Evolutionary conservation across 345 rosid genomes (phyloP).

Genomic region (Euphorbia tirucalli): DNA sequence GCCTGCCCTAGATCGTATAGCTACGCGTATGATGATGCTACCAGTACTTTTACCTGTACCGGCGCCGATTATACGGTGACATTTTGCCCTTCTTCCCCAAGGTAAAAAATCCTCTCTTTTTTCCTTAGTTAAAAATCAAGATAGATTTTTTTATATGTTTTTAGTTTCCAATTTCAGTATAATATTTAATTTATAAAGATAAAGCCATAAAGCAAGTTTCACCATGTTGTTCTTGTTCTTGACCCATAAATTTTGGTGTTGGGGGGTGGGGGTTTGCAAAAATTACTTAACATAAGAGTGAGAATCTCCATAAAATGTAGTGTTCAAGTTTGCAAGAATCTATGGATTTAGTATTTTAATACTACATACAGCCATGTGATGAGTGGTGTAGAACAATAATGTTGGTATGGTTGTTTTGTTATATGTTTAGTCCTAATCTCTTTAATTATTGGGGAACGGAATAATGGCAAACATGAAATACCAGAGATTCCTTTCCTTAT

Average conservation of each 20-base stretch:
- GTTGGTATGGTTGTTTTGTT: background rate
- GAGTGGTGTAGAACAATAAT: background rate
- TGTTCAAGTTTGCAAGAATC: background rate
- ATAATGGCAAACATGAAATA: constrained; percentile 13
- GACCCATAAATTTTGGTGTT: too few species aligned
- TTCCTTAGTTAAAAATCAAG: too few species aligned
- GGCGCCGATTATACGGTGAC: constrained; percentile 89
- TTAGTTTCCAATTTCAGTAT: background rate
- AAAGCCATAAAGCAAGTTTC: too few species aligned
- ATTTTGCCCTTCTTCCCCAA: constrained; percentile 88
- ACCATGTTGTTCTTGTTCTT: too few species aligned
- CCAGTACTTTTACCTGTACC: constrained; percentile 86
- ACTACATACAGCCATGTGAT: background rate
- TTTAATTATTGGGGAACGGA: background rate
- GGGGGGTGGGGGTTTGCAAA: too few species aligned
- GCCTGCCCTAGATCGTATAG: constrained; percentile 94
- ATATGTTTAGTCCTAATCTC: background rate
- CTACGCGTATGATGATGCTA: constrained; percentile 89
- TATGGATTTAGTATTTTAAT: background rate
- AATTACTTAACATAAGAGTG: background rate
- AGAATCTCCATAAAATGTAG: background rate
- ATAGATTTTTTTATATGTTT: background rate
- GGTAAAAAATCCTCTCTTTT: constrained; percentile 38
- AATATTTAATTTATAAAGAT: too few species aligned
- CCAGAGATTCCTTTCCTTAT: constrained; percentile 20